Conservation (phyloP, 352 stramenopile species). For the Pythium oligandrum region DNA sequence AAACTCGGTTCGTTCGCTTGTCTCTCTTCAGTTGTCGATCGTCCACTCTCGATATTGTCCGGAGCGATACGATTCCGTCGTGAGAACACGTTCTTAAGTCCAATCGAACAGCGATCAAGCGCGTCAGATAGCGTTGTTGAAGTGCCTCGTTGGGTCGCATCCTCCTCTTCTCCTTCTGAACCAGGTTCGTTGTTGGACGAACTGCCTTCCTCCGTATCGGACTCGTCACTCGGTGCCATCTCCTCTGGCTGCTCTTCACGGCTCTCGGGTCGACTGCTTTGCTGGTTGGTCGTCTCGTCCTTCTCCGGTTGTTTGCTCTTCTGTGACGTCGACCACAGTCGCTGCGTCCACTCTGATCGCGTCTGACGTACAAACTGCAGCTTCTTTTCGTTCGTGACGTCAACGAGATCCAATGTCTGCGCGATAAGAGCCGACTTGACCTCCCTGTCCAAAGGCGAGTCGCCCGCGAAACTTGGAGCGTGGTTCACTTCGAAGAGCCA, state of each 20-base stretch:
- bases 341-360: conserved; percentile 25
- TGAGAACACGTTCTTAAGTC: conserved; percentile 9
- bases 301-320: background rate
- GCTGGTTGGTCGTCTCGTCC: background rate
- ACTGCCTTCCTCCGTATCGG: conserved; percentile 1
- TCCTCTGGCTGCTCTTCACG: conserved; percentile 2
- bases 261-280: background rate
- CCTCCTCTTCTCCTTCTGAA: conserved; percentile 2
- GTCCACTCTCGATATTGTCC: conserved; percentile 4
- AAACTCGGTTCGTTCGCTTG: conserved; percentile 3
- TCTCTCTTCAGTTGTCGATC: background rate
- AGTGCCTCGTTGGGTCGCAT: background rate
- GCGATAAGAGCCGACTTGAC: conserved; percentile 33
- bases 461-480: conserved; percentile 38
- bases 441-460: conserved; percentile 31
- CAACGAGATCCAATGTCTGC: conserved; percentile 26
- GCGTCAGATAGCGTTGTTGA: no score
- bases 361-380: conserved; percentile 21
- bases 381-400: conserved; percentile 38
- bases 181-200: background rate
- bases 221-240: background rate
- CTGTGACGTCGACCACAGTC: conserved; percentile 22
- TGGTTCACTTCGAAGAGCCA: conserved; percentile 51
- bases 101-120: no score
- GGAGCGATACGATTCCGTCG: conserved; percentile 13